Base-by-base conservation (phyloP, 2,329 filamentous ascomycete species). In the Neofusicoccum ribis region DNA sequence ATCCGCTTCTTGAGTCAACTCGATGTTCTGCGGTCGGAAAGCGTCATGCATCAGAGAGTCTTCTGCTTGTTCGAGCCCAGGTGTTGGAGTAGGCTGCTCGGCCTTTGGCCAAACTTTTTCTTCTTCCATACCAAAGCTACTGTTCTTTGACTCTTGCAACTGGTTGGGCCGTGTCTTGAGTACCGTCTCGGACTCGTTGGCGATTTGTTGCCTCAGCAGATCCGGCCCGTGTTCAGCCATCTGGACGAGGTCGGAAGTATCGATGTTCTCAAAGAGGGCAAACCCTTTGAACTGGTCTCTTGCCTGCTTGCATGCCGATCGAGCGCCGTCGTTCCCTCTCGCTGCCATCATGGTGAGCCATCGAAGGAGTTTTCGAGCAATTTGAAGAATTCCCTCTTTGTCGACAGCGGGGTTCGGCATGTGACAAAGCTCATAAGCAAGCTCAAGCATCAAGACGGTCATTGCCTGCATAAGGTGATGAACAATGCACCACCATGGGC, bases 401-500 rank as follows among this genome's bases (percentile, higher is more conserved):
- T 71, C 67, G 9, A 73, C 69, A 2, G 65, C 64, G 31, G 74
- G 70, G 2, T 69, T 47, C 5, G 70, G 67, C 54, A 71, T 63
- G 64, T 77, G 74, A 31, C 60, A 60, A 4, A 67, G 54, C 15
- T 72, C 68, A 56, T 73, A 73, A 9, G 73, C 73, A 5, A 80
- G 61, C 64, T 79, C 78, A 5, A 78, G 71, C 65, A 79, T 70
- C 12, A 80, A 68, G 31, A 80, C 67, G 1, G 73, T 70, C 4
- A 74, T 69, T 5, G 77, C 74, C 69, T 80, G 78, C 70, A 78
- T 76, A 12, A 81, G 69, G 52, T 74, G 72, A 62, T 80, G 78
- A 15, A 79, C 68, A n/a, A 77, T 68, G 15, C 72, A 74, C 77
- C 77, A 80, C 78, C 78, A 80, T 3, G 78, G 78, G 2, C 73